Evolutionary conservation across 306 rosid species (phyloP).

Genomic region (Macrotyloma uniflorum): DNA sequence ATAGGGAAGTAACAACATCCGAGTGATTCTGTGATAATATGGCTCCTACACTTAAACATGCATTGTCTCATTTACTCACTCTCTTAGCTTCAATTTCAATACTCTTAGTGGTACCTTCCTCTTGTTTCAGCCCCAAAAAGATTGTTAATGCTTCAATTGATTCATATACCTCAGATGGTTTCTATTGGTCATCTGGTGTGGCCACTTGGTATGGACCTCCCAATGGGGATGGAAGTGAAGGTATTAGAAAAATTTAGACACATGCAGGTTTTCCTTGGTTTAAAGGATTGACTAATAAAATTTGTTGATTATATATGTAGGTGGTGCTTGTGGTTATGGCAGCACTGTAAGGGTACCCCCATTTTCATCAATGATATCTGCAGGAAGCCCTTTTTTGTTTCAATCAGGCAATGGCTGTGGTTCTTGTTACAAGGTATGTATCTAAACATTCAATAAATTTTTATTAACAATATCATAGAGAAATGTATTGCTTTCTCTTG

Average conservation of each 20-base stretch:
- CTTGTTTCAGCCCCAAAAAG: slow-evolving; percentile 48
- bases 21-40: slow-evolving; percentile 11
- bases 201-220: slow-evolving; percentile 72
- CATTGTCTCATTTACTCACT: neutral
- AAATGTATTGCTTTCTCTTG: too few relatives aligned
- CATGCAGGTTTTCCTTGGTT: too few relatives aligned
- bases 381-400: too few relatives aligned
- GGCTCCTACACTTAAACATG: slow-evolving; percentile 23
- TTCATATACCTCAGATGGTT: slow-evolving; percentile 31
- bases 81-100: slow-evolving; percentile 20
- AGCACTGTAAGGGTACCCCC: slow-evolving; percentile 58
- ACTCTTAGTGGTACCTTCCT: slow-evolving; percentile 43
- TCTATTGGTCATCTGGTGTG: slow-evolving; percentile 51
- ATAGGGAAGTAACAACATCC: neutral
- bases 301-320: slow-evolving; percentile 31
- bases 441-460: too few relatives aligned
- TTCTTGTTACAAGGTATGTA: slow-evolving; percentile 65
- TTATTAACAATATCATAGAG: too few relatives aligned
- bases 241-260: slow-evolving; percentile 23
- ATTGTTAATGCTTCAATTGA: slow-evolving; percentile 32
- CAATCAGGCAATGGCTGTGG: slow-evolving; percentile 58
- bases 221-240: slow-evolving; percentile 64
- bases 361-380: slow-evolving; percentile 51
- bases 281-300: neutral
- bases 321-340: slow-evolving; percentile 84